Conservation (phyloP, 176 grass and related monocot species). For the Microstegium vimineum region DNA sequence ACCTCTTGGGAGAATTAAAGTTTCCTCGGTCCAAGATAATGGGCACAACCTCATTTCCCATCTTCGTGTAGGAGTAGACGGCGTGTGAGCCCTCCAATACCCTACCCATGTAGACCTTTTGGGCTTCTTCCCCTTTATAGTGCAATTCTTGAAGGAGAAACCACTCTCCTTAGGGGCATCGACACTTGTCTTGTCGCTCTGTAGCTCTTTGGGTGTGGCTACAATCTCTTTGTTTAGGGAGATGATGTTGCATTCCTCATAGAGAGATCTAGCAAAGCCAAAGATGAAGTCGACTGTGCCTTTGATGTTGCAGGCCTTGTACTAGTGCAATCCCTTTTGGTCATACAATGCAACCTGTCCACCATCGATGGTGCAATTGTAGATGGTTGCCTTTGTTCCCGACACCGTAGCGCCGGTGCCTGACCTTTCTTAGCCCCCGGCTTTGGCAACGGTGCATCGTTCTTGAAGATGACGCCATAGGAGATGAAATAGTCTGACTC, state of each 20-base stretch:
- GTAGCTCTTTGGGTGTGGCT: not conserved
- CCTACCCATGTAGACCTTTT: not conserved
- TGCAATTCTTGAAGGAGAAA: not conserved
- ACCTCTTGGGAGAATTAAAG: not conserved
- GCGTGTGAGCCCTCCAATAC: not conserved
- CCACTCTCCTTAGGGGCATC: not conserved
- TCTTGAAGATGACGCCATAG: slow-evolving; percentile 32
- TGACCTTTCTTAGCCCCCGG: slow-evolving; percentile 20
- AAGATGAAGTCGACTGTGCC: slow-evolving; percentile 51
- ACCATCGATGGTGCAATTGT: slow-evolving; percentile 43
- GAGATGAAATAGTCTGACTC: slow-evolving; percentile 37
- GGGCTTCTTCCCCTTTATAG: not conserved
- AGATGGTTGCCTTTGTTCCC: slow-evolving; percentile 37
- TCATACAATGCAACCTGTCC: slow-evolving; percentile 44
- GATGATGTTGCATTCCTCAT: not conserved
- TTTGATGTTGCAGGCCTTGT: slow-evolving; percentile 38
- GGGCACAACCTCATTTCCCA: not conserved
- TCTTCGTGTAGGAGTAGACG: not conserved
- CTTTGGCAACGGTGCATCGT: slow-evolving; percentile 39
- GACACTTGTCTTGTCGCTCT: not conserved
- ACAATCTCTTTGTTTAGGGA: not conserved
- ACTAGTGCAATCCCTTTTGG: slow-evolving; percentile 45
- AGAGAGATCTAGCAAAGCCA: not conserved
- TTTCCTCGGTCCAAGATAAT: not conserved
- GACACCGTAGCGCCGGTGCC: slow-evolving; percentile 39